These are phyloP conservation scores for Bocquillonia castaneifolia DNA, from an alignment of 441 rosid species.

Conservation along the genomic window DNA sequence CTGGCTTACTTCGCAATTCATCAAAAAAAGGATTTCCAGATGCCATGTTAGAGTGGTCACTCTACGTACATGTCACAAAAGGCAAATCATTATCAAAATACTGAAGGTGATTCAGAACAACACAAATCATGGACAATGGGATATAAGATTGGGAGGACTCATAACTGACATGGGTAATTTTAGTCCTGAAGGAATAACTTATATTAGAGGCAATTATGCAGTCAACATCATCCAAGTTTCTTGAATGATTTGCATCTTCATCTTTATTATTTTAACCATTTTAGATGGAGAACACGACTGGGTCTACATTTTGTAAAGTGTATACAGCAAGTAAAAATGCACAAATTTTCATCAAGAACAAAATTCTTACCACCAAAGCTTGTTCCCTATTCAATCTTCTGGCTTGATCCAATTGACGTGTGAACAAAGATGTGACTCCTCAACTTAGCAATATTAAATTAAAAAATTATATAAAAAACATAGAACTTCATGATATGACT, in stretches of 20 bases:
- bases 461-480: neutral
- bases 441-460: too few relatives aligned
- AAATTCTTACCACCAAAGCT: slow-evolving; percentile 9
- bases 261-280: neutral
- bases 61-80: slow-evolving; percentile 18
- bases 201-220: too few relatives aligned
- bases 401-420: neutral
- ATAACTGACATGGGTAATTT: too few relatives aligned
- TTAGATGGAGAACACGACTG: neutral
- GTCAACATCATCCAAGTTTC: neutral
- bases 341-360: neutral
- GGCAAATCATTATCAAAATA: neutral
- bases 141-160: neutral
- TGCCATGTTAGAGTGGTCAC: slow-evolving; percentile 36
- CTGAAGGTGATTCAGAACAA: neutral
- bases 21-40: slow-evolving; percentile 50
- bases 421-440: slow-evolving; percentile 6
- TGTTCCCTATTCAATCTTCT: neutral
- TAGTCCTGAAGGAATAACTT: too few relatives aligned
- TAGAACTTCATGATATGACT: neutral
- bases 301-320: neutral
- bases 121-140: neutral
- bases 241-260: too few relatives aligned
- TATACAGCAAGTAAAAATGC: neutral
- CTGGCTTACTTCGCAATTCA: slow-evolving; percentile 53